Evolutionary conservation across 2,329 filamentous ascomycete species (phyloP).

Genomic region (Thelonectria blattea): DNA sequence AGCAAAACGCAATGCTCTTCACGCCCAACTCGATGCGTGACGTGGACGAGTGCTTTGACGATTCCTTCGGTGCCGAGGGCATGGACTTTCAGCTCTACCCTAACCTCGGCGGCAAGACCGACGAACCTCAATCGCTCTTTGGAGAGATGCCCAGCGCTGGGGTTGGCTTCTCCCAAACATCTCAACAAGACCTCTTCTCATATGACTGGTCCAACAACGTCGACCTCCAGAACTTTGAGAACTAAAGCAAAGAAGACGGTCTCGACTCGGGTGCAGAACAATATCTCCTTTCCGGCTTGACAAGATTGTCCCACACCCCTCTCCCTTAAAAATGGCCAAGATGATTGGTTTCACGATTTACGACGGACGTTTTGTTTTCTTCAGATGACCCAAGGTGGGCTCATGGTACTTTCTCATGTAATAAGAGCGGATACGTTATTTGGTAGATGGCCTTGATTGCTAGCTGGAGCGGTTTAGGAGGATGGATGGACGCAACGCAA

Average conservation of each 20-base stretch:
- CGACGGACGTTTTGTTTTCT: constrained; percentile 26
- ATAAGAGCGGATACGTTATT: constrained; percentile 27
- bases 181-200: constrained; percentile 58
- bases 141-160: constrained; percentile 57
- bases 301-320: constrained; percentile 32
- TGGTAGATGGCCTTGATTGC: constrained; percentile 23
- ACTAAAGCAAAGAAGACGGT: constrained; percentile 32
- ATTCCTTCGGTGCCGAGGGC: constrained; percentile 53
- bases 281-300: constrained; percentile 21
- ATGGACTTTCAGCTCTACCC: constrained; percentile 66
- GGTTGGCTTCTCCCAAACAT: constrained; percentile 58
- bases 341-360: constrained; percentile 34
- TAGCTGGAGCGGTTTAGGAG: constrained; percentile 10
- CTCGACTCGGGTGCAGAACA: neutral
- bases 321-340: constrained; percentile 20
- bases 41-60: constrained; percentile 71
- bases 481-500: constrained; percentile 4
- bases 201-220: constrained; percentile 49
- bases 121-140: constrained; percentile 55
- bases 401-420: constrained; percentile 31
- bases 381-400: constrained; percentile 27
- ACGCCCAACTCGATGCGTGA: constrained; percentile 67
- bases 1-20: constrained; percentile 71
- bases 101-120: constrained; percentile 45
- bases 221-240: constrained; percentile 42